These are phyloP conservation scores for Emmonsia crescens DNA, from an alignment of 2,329 filamentous ascomycete genomes.

Conservation along the genomic window DNA sequence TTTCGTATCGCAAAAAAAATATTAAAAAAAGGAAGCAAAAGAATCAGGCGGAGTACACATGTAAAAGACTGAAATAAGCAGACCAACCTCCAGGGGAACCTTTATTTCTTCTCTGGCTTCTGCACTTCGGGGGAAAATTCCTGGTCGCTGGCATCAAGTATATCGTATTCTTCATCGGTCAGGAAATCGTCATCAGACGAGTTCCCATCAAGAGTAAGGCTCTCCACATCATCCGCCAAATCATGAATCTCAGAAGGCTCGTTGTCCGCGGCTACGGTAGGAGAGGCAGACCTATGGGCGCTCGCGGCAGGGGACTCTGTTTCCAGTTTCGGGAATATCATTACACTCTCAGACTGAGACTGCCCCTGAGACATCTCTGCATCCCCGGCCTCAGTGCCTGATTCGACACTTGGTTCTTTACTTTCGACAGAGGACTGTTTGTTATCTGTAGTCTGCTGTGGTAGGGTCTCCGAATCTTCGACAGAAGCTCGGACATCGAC, in stretches of 20 bases:
- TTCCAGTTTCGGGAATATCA: conserved; percentile 95
- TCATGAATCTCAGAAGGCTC: conserved; percentile 40
- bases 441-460: neutral
- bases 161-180: conserved; percentile 97
- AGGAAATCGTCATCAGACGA: conserved; percentile 55
- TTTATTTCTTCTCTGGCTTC: conserved; percentile 6
- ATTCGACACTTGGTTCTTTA: conserved; percentile 2
- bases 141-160: conserved; percentile 88
- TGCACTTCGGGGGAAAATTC: conserved; percentile 52
- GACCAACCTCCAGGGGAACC: neutral
- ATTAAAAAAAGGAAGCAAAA: neutral
- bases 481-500: conserved; percentile 48
- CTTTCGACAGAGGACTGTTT: conserved; percentile 12
- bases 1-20: conserved; percentile 1
- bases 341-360: conserved; percentile 48
- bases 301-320: conserved; percentile 82
- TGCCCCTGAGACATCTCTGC: conserved; percentile 23
- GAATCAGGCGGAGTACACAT: neutral
- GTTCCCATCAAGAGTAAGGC: conserved; percentile 41
- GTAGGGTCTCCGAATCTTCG: neutral
- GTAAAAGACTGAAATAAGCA: neutral
- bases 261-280: conserved; percentile 24
- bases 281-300: conserved; percentile 48
- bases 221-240: conserved; percentile 48
- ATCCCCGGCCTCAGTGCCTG: conserved; percentile 14